These are phyloP conservation scores for Lactarius quietus DNA, from an alignment of 768 basidiomycete genomes.

Conservation along the genomic window DNA sequence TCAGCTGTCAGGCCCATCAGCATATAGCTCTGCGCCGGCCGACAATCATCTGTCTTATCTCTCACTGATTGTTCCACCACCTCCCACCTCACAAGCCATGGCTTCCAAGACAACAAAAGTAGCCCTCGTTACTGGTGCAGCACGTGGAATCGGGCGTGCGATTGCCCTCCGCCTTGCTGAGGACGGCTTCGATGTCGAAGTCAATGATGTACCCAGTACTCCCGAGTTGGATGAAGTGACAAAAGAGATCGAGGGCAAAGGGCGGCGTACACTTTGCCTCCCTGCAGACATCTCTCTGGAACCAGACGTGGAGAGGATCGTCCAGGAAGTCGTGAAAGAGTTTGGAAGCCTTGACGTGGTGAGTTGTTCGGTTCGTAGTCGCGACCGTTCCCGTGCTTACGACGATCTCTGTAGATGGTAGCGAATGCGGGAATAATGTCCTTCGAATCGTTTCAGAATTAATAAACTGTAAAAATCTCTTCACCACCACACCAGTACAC, in stretches of 20 bases:
- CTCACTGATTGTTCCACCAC: background rate
- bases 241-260: conserved; percentile 11
- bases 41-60: background rate
- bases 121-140: conserved; percentile 27
- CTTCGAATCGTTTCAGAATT: no score
- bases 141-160: conserved; percentile 24
- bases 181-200: conserved; percentile 23
- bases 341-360: conserved; percentile 24
- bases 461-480: no score
- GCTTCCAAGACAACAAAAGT: conserved; percentile 5
- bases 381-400: background rate
- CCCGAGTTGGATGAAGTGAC: background rate
- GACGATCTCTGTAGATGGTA: conserved; percentile 16
- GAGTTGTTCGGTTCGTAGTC: background rate
- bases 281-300: conserved; percentile 19
- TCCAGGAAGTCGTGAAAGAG: conserved; percentile 10
- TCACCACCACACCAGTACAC: no score
- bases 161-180: conserved; percentile 28
- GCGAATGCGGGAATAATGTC: no score
- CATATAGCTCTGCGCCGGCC: no score
- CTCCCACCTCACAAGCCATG: background rate
- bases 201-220: conserved; percentile 23
- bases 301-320: conserved; percentile 2
- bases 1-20: no score
- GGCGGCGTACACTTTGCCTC: conserved; percentile 3